These are phyloP conservation scores for Theileria orientalis DNA, from an alignment of 169 alveolate genomes.

Conservation along the genomic window DNA sequence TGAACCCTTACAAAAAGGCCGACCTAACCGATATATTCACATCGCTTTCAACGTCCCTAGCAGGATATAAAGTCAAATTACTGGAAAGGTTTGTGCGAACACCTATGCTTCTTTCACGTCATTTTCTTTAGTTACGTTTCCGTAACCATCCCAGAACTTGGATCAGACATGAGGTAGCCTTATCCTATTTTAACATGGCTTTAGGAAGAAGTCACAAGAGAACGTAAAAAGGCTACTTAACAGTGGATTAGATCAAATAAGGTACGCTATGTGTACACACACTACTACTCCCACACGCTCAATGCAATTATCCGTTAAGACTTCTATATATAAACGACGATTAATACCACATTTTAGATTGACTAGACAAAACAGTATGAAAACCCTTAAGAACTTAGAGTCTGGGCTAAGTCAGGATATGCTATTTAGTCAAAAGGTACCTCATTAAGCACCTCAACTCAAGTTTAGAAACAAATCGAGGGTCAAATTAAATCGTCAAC, in stretches of 20 bases:
- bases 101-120: no score
- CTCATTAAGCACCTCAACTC: not conserved
- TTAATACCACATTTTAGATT: constrained; percentile 16
- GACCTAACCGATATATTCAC: constrained; percentile 41
- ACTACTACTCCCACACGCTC: no score
- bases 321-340: constrained; percentile 5
- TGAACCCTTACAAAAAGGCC: constrained; percentile 18
- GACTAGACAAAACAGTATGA: constrained; percentile 35
- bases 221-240: constrained; percentile 5
- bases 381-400: constrained; percentile 41
- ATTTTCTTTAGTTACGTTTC: constrained; percentile 18
- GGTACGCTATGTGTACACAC: constrained; percentile 20
- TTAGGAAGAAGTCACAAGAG: constrained; percentile 16
- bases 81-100: constrained; percentile 24
- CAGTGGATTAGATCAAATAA: not conserved
- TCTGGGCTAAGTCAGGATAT: constrained; percentile 61
- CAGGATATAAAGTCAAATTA: constrained; percentile 52
- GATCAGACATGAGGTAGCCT: constrained; percentile 14
- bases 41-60: constrained; percentile 27
- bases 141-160: constrained; percentile 9
- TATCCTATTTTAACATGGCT: not conserved
- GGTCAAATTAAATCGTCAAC: not conserved
- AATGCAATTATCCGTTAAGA: constrained; percentile 18
- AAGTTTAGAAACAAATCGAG: constrained; percentile 12
- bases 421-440: constrained; percentile 47